These are phyloP conservation scores for Aspergillus pseudoterreus DNA, from an alignment of 2,329 filamentous ascomycete genomes.

Conservation along the genomic window DNA sequence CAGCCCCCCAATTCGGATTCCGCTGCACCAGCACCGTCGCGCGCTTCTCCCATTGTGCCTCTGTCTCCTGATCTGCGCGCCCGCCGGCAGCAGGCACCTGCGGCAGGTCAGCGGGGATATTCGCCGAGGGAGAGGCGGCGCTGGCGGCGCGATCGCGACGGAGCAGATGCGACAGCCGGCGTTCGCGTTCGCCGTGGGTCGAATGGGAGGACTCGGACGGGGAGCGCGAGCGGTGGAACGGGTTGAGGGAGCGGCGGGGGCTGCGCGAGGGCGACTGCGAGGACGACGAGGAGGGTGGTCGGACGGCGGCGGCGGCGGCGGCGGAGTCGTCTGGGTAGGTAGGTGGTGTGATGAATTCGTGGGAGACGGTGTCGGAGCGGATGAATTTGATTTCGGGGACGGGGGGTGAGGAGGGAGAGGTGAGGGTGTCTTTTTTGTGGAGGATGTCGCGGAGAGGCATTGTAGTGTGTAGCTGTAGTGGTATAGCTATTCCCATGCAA, in stretches of 20 bases:
- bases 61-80: constrained; percentile 51
- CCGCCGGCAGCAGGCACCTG: constrained; percentile 56
- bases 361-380: constrained; percentile 74
- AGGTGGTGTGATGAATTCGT: constrained; percentile 75
- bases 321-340: constrained; percentile 44
- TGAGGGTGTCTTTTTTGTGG: constrained; percentile 59
- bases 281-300: constrained; percentile 14
- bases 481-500: neutral
- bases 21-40: constrained; percentile 79
- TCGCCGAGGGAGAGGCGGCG: constrained; percentile 48
- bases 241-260: constrained; percentile 26
- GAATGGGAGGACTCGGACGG: constrained; percentile 20
- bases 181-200: constrained; percentile 17
- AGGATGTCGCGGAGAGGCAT: constrained; percentile 61
- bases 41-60: constrained; percentile 86
- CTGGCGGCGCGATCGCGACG: constrained; percentile 33
- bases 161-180: constrained; percentile 30
- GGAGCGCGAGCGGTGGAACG: constrained; percentile 30
- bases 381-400: constrained; percentile 75
- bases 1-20: constrained; percentile 35
- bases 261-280: constrained; percentile 27
- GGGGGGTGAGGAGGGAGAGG: constrained; percentile 32
- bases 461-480: neutral
- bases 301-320: constrained; percentile 7
- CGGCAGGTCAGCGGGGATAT: constrained; percentile 76